A percentile compares a stretch with the other conserved stretches of the same genome.
phyloP scores from a whole-genome alignment of 1,284 basidiomycete species.

The Bjerkandera adusta region DNA sequence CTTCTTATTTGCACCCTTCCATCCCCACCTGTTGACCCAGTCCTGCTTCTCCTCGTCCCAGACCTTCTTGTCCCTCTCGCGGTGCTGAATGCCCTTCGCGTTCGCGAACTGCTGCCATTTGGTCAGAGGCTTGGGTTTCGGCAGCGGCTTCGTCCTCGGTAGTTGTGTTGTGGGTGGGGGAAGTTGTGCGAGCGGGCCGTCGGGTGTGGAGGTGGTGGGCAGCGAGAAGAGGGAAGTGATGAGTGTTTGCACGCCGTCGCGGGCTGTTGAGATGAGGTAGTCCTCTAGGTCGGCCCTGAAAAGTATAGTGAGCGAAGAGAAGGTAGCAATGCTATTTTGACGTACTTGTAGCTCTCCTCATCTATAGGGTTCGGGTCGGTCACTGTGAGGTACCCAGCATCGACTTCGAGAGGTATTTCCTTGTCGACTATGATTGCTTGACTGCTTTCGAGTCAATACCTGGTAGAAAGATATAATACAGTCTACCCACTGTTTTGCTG shows the following conservation, averaged over 20 bases:
- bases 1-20: constrained; percentile 88
- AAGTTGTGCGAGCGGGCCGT: constrained; percentile 84
- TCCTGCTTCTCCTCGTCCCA: constrained; percentile 96
- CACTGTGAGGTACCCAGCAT: constrained; percentile 81
- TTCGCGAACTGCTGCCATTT: constrained; percentile 98
- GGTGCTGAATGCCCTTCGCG: constrained; percentile 90
- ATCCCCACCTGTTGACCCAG: constrained; percentile 94
- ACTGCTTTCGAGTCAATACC: constrained; percentile 34
- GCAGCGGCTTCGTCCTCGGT: constrained; percentile 90
- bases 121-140: constrained; percentile 89
- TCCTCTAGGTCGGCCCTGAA: constrained; percentile 74
- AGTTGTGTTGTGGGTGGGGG: constrained; percentile 76
- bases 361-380: constrained; percentile 90
- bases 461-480: neutral
- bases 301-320: constrained; percentile 2
- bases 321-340: neutral
- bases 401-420: constrained; percentile 79
- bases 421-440: constrained; percentile 73
- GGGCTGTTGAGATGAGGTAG: constrained; percentile 78
- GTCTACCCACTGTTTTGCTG: constrained; percentile 61
- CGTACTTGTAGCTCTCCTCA: constrained; percentile 74
- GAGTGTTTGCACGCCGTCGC: constrained; percentile 86
- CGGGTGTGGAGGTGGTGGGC: constrained; percentile 72
- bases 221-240: constrained; percentile 81
- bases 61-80: constrained; percentile 76